Evolutionary conservation across 257 asterid species (phyloP).

Genomic region (Eustoma russellianum): DNA sequence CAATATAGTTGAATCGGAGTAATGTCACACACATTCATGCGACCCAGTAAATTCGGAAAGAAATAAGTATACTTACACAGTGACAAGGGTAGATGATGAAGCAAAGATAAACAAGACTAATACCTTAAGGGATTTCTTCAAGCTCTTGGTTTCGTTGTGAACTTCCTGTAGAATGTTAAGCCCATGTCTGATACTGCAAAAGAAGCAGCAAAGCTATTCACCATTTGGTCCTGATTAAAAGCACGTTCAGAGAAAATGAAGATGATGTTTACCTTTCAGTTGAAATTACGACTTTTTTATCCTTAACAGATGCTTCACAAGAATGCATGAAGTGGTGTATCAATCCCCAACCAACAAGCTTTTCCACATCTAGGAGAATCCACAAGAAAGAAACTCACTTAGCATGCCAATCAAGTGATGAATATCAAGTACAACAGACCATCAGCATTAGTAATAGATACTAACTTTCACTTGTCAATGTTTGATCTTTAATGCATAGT

Average conservation of each 20-base stretch:
- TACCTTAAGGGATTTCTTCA: constrained; percentile 82
- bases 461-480: constrained; percentile 78
- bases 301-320: constrained; percentile 37
- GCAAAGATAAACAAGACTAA: constrained; percentile 11
- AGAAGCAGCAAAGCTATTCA: background rate
- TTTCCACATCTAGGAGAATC: constrained; percentile 56
- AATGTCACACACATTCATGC: too few relatives aligned
- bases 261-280: constrained; percentile 48
- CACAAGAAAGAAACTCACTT: constrained; percentile 7
- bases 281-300: constrained; percentile 41
- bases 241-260: too few relatives aligned
- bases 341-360: constrained; percentile 82
- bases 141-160: constrained; percentile 64
- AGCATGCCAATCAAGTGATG: background rate
- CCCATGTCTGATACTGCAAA: constrained; percentile 63
- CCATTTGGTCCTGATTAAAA: too few relatives aligned
- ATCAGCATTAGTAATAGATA: constrained; percentile 8
- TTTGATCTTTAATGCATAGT: constrained; percentile 59
- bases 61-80: background rate
- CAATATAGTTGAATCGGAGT: constrained; percentile 1
- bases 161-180: constrained; percentile 47
- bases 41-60: too few relatives aligned
- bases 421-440: background rate
- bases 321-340: constrained; percentile 56
- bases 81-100: constrained; percentile 2